Evolutionary conservation across 257 asterid genomes (phyloP).

Genomic region (Eustoma russellianum): DNA sequence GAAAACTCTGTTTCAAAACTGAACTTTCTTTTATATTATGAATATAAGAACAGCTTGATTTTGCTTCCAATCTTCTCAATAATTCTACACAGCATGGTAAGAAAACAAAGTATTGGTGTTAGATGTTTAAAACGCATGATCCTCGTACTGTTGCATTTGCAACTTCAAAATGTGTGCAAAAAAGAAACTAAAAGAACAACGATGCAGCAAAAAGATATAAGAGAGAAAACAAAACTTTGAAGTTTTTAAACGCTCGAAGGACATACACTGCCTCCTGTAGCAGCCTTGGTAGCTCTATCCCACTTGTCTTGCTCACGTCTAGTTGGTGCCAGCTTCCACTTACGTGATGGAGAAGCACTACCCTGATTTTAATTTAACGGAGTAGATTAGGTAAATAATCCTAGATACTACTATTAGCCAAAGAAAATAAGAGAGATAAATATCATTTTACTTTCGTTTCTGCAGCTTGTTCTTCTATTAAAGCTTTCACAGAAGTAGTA

Average conservation of each 20-base stretch:
- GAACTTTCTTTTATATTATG: too few relatives aligned
- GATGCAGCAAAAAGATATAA: slow-evolving; percentile 1
- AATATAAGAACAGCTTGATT: too few relatives aligned
- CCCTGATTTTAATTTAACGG: slow-evolving; percentile 27
- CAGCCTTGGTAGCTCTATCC: slow-evolving; percentile 81
- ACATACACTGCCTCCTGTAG: slow-evolving; percentile 93
- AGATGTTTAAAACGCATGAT: neutral
- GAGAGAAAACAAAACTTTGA: slow-evolving; percentile 1
- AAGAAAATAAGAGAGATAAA: neutral
- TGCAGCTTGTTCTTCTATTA: slow-evolving; percentile 23
- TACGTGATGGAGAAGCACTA: slow-evolving; percentile 27
- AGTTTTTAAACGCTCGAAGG: neutral
- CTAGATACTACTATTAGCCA: slow-evolving; percentile 2
- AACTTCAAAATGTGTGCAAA: slow-evolving; percentile 3
- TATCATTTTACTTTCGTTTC: slow-evolving; percentile 35
- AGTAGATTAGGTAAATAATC: neutral
- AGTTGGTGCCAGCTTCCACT: slow-evolving; percentile 90
- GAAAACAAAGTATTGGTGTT: too few relatives aligned
- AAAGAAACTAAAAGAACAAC: slow-evolving; percentile 3
- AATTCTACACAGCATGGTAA: too few relatives aligned
- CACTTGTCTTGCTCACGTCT: slow-evolving; percentile 95
- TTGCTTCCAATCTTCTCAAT: too few relatives aligned
- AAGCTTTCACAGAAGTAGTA: slow-evolving; percentile 25
- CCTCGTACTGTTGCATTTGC: neutral
- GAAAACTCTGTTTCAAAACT: too few relatives aligned